phyloP scores from a whole-genome alignment of 106 monocot species.

The Dendrobium huoshanense region DNA sequence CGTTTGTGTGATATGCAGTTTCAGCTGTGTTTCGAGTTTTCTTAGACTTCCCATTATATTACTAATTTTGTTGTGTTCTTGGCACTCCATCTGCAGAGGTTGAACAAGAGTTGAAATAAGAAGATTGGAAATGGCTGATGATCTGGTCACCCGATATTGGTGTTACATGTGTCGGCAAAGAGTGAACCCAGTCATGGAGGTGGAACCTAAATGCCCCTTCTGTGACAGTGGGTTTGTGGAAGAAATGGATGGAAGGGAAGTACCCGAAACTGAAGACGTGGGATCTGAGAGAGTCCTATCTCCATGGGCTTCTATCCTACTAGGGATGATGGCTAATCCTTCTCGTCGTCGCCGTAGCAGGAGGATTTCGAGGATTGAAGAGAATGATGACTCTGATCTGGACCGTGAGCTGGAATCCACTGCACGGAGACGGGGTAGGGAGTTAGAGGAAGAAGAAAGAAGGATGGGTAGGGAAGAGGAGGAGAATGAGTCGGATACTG shows the following conservation, averaged over 20 bases:
- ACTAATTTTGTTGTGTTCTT: not conserved
- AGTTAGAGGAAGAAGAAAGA: not conserved
- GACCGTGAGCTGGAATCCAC: constrained; percentile 1
- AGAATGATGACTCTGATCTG: constrained; percentile 1
- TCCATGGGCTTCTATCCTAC: constrained; percentile 31
- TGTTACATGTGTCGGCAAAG: constrained; percentile 37
- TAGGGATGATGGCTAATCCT: constrained; percentile 25
- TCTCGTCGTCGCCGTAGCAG: constrained; percentile 10
- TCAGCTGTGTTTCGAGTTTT: not conserved
- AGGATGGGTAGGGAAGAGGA: not conserved
- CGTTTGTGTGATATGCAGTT: not conserved
- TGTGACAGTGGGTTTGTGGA: constrained; percentile 45
- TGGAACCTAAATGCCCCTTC: constrained; percentile 41
- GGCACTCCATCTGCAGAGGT: not conserved
- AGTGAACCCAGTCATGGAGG: constrained; percentile 27
- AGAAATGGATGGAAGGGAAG: constrained; percentile 20
- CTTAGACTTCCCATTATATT: not conserved
- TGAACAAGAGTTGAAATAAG: not conserved
- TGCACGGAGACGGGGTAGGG: not conserved
- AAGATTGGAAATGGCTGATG: constrained; percentile 19
- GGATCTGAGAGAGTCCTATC: constrained; percentile 17
- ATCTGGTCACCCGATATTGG: constrained; percentile 21
- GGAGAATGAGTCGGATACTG: not conserved
- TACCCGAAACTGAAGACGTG: not conserved
- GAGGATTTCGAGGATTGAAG: not conserved